A percentile compares a stretch with the other conserved stretches of the same genome.
These are phyloP conservation scores for Phytophthora crassamura DNA, from an alignment of 352 stramenopile species.

Conservation along the genomic window DNA sequence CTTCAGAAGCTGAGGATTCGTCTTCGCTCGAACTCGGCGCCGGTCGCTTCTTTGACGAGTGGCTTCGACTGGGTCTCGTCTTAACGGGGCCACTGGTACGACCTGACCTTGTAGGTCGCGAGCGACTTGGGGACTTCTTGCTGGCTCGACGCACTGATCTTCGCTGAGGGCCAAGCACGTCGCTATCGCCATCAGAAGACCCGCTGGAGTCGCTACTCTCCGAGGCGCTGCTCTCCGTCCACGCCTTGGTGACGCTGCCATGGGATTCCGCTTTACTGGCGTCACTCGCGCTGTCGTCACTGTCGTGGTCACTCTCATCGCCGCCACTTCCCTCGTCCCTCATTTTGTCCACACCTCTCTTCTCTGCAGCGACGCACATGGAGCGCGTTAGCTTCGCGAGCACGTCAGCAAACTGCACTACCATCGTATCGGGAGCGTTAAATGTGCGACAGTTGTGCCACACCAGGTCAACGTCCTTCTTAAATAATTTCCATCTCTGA, in stretches of 20 bases:
- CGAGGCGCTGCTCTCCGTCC: constrained; percentile 68
- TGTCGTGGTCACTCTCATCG: constrained; percentile 34
- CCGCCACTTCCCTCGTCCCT: constrained; percentile 28
- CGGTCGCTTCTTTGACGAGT: constrained; percentile 34
- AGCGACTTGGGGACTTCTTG: constrained; percentile 24
- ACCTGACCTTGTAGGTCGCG: constrained; percentile 30
- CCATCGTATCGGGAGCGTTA: constrained; percentile 77
- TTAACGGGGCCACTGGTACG: constrained; percentile 13
- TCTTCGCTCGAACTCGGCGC: constrained; percentile 34
- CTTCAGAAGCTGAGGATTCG: constrained; percentile 28
- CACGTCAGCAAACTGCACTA: constrained; percentile 79
- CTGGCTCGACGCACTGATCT: constrained; percentile 29
- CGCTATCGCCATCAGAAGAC: constrained; percentile 52
- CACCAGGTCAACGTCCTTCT: constrained; percentile 78
- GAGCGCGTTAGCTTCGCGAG: constrained; percentile 69
- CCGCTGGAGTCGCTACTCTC: constrained; percentile 70
- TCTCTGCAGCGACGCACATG: constrained; percentile 69
- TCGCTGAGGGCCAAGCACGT: constrained; percentile 26
- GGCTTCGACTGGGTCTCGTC: constrained; percentile 18
- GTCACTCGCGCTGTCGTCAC: constrained; percentile 55
- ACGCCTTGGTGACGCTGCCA: constrained; percentile 65
- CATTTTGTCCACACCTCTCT: constrained; percentile 59
- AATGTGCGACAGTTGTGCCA: constrained; percentile 88
- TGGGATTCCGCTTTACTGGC: constrained; percentile 52
- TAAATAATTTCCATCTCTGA: constrained; percentile 83